These are phyloP conservation scores for Blastobotrys peoriensis DNA, from an alignment of 805 yeast genomes.

Conservation along the genomic window DNA sequence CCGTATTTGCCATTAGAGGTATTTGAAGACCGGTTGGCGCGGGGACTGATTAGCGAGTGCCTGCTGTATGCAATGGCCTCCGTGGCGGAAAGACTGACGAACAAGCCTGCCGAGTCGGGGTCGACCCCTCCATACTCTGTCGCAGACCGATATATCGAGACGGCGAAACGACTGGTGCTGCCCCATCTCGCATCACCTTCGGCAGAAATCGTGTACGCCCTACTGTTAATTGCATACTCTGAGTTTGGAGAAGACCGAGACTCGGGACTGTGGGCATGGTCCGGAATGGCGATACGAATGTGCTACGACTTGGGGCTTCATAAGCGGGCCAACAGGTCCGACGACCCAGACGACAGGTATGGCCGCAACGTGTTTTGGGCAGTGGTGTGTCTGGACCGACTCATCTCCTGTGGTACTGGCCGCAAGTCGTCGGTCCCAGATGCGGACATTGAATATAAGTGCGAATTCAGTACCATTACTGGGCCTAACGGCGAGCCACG, in stretches of 20 bases:
- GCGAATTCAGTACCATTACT: conserved; percentile 4
- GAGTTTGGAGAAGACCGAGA: conserved; percentile 27
- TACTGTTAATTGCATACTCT: conserved; percentile 24
- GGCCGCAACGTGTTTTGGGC: conserved; percentile 24
- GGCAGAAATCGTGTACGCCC: conserved; percentile 23
- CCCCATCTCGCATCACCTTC: conserved; percentile 24
- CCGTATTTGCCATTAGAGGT: conserved; percentile 21
- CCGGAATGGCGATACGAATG: conserved; percentile 28
- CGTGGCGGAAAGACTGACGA: conserved; percentile 15
- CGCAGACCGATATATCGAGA: conserved; percentile 22
- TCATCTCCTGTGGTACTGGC: conserved; percentile 26
- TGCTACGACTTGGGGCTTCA: conserved; percentile 26
- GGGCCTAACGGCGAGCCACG: conserved; percentile 10
- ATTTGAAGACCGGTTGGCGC: conserved; percentile 16
- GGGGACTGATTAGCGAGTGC: conserved; percentile 23
- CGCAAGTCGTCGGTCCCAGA: conserved; percentile 20
- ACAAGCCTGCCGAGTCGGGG: not conserved
- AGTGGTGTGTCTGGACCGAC: conserved; percentile 23
- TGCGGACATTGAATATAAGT: conserved; percentile 20
- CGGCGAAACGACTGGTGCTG: conserved; percentile 22
- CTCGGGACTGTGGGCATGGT: conserved; percentile 28
- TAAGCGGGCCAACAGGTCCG: conserved; percentile 10
- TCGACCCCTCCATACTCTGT: conserved; percentile 1
- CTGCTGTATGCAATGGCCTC: conserved; percentile 25
- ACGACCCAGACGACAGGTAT: conserved; percentile 7